Conservation (phyloP, 192 early-diverging fungal genomes). For the Diversispora epigaea region DNA sequence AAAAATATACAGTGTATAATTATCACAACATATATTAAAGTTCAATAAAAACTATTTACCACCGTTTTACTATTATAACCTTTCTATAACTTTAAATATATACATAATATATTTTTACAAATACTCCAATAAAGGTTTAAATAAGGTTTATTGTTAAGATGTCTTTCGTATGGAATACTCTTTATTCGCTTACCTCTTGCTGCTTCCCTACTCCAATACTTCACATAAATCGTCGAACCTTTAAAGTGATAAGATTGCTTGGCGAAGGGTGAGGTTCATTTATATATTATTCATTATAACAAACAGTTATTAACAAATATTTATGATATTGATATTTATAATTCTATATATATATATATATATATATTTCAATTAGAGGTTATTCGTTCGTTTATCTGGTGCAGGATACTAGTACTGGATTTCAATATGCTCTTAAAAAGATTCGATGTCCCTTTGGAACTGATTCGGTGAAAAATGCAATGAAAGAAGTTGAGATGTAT, state of each 20-base stretch:
- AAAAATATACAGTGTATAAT: no score
- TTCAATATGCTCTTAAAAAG: constrained; percentile 65
- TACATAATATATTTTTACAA: no score
- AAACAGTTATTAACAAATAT: not conserved
- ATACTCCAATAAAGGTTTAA: no score
- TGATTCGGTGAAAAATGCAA: constrained; percentile 58
- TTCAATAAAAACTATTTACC: no score
- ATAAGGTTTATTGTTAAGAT: not conserved
- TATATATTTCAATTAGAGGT: constrained; percentile 47
- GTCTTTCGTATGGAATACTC: not conserved
- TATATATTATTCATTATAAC: not conserved
- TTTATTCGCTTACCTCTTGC: constrained; percentile 38
- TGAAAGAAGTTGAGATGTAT: constrained; percentile 70
- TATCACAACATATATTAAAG: no score
- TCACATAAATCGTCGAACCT: constrained; percentile 57
- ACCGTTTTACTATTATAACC: no score
- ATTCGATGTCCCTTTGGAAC: constrained; percentile 63
- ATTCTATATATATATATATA: not conserved
- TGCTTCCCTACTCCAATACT: constrained; percentile 55
- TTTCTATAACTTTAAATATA: no score
- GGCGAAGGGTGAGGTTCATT: constrained; percentile 57
- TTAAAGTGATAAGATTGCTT: constrained; percentile 57
- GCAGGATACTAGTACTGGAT: constrained; percentile 47
- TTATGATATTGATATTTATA: not conserved
- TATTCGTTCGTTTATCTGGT: constrained; percentile 72